Base-by-base conservation (phyloP, 495 filamentous ascomycete species). In the Trichoderma erinaceum region DNA sequence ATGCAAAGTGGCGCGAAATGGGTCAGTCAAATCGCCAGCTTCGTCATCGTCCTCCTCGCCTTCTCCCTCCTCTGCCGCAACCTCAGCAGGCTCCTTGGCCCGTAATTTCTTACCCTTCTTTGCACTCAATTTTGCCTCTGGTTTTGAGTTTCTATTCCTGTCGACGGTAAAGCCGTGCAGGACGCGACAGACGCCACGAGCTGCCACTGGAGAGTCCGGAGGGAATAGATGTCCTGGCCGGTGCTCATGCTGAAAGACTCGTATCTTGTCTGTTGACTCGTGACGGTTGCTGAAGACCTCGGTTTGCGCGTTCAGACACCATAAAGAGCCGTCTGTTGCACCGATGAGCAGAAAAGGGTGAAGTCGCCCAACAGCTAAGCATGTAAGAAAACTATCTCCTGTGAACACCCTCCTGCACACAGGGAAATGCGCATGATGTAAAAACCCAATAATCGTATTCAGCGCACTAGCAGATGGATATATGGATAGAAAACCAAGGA, bases 81-180 rank as follows among this genome's bases (percentile, higher is more conserved):
- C 56, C 56, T 61, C 56, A 15, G 56, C 56, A 12, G 56, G 56
- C 25, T 61, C 71, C 21, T 73, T 71, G 13, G 56, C 56, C 3
- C 56, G 23, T 25, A 61, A 21, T 67, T 70, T 73, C 69, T 71
- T 73, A 64, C 80, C 69, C 68, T 80, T 75, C 72, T 86, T 84
- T 72, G 85, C 80, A 70, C 82, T 81, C 71, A 82, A 83, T 44
- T 69, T 69, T 46, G 84, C 85, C 69, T 83, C 87, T 65, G 81
- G 81, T 65, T 83, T 88, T 48, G 85, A 86, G 70, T 81, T 84
- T 23, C 79, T 79, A 23, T 86, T 86, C 64, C 85, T 78, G 83
- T 83, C 80, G 0, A 78, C 77, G 7, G 74, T 63, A 61, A 78
- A 83, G 1, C 80, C 79, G 63, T 82, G 77, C 21, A 83, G 67